phyloP scores from a whole-genome alignment of 2,329 filamentous ascomycete genomes.

The Epichloe typhina region DNA sequence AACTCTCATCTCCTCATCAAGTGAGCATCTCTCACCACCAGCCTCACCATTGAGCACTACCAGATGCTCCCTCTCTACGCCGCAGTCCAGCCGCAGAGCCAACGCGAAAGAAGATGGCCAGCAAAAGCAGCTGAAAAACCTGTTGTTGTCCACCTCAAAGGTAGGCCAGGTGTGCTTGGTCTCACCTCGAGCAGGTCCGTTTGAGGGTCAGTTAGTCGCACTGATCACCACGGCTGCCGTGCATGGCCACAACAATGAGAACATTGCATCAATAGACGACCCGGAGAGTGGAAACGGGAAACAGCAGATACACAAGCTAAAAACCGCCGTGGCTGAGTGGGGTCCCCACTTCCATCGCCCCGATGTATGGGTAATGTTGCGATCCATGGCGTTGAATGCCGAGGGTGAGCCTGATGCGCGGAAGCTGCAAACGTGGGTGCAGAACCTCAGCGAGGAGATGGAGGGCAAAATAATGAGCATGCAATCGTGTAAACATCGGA shows the following conservation, averaged over 20 bases:
- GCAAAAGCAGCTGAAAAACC: conserved; percentile 18
- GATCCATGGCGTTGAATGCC: conserved; percentile 30
- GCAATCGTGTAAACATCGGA: conserved; percentile 28
- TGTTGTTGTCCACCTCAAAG: conserved; percentile 25
- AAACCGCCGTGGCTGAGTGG: conserved; percentile 26
- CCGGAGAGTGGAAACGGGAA: conserved; percentile 27
- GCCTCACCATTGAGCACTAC: not conserved
- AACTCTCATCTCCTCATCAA: conserved; percentile 4
- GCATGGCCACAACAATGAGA: conserved; percentile 8
- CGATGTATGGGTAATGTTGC: conserved; percentile 34
- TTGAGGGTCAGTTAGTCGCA: conserved; percentile 36
- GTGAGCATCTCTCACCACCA: not conserved
- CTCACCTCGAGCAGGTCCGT: conserved; percentile 33
- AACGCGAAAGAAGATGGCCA: not conserved
- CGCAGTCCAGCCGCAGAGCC: not conserved
- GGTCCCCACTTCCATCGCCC: conserved; percentile 22
- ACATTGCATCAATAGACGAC: conserved; percentile 18
- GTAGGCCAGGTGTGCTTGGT: conserved; percentile 30
- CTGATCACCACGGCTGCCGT: conserved; percentile 25
- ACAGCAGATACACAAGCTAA: conserved; percentile 28
- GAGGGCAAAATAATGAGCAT: conserved; percentile 33
- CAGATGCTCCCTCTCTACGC: not conserved
- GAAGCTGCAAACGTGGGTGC: conserved; percentile 38
- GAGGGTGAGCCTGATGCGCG: conserved; percentile 28
- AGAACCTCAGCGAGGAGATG: conserved; percentile 35